These are phyloP conservation scores for Entomortierella lignicola DNA, from an alignment of 192 early-diverging fungal species.

Conservation along the genomic window DNA sequence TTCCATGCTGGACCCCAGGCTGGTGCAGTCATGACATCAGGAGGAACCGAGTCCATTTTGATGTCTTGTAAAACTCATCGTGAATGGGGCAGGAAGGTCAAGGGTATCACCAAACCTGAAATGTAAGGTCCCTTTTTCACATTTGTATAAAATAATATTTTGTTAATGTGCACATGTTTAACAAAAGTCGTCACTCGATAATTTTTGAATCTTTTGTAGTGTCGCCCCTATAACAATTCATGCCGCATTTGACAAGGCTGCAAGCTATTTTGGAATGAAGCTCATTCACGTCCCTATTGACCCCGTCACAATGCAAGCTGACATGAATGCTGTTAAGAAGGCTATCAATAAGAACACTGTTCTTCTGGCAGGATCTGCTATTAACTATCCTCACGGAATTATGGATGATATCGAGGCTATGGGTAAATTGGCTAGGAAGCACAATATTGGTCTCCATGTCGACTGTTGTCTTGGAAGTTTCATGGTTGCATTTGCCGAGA, in stretches of 20 bases:
- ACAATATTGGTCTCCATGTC: slow-evolving; percentile 91
- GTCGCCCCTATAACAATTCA: slow-evolving; percentile 94
- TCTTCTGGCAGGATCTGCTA: slow-evolving; percentile 91
- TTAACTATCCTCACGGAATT: slow-evolving; percentile 94
- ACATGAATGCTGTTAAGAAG: slow-evolving; percentile 77
- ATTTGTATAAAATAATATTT: no score
- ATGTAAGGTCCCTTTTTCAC: slow-evolving; percentile 71
- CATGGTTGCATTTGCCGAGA: slow-evolving; percentile 92
- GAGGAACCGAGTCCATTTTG: slow-evolving; percentile 94
- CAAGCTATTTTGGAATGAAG: slow-evolving; percentile 91
- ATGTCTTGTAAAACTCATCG: slow-evolving; percentile 97
- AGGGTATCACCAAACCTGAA: slow-evolving; percentile 90
- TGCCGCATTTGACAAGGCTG: slow-evolving; percentile 96
- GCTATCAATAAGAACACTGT: slow-evolving; percentile 94
- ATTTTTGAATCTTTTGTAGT: no score
- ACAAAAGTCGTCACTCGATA: background rate
- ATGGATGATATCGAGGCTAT: slow-evolving; percentile 90
- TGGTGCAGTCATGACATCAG: slow-evolving; percentile 91
- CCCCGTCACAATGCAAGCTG: slow-evolving; percentile 77
- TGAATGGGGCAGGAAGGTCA: slow-evolving; percentile 81
- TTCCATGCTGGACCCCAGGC: slow-evolving; percentile 81
- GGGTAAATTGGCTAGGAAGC: slow-evolving; percentile 79
- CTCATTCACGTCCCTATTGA: slow-evolving; percentile 88
- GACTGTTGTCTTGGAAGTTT: slow-evolving; percentile 98
- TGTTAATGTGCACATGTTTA: no score